phyloP scores from a whole-genome alignment of 1,139 yeast species.

The Geotrichum restrictum region DNA sequence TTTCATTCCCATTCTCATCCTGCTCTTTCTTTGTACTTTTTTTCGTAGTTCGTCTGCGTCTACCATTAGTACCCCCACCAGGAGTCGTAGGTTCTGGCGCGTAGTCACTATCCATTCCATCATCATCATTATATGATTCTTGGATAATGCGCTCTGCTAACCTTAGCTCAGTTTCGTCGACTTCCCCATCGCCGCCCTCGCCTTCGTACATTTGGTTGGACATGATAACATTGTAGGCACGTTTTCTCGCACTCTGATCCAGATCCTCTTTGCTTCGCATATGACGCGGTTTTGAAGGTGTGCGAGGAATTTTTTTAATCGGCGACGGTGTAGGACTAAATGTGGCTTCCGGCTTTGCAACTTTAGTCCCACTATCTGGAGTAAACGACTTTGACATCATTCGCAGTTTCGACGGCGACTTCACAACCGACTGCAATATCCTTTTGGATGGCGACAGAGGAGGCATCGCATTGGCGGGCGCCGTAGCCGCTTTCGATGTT shows the following conservation, averaged over 20 bases:
- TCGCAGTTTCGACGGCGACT: slow-evolving; percentile 31
- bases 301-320: slow-evolving; percentile 6
- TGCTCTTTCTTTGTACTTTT: slow-evolving; percentile 4
- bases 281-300: slow-evolving; percentile 16
- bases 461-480: background rate
- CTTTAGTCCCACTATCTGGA: slow-evolving; percentile 18
- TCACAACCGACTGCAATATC: slow-evolving; percentile 24
- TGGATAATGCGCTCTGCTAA: slow-evolving; percentile 48
- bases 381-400: slow-evolving; percentile 18
- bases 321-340: slow-evolving; percentile 8
- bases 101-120: slow-evolving; percentile 1
- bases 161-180: slow-evolving; percentile 43
- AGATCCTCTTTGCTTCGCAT: slow-evolving; percentile 36
- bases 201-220: slow-evolving; percentile 40
- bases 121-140: slow-evolving; percentile 24
- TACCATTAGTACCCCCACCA: background rate
- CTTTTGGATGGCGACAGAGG: slow-evolving; percentile 8
- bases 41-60: background rate
- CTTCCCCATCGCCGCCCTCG: slow-evolving; percentile 37
- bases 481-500: background rate
- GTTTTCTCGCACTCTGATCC: slow-evolving; percentile 50
- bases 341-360: slow-evolving; percentile 12
- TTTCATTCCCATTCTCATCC: too few species aligned
- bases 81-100: background rate
- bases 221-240: slow-evolving; percentile 44